Evolutionary conservation across 345 rosid genomes (phyloP).

Genomic region (Populus nigra): DNA sequence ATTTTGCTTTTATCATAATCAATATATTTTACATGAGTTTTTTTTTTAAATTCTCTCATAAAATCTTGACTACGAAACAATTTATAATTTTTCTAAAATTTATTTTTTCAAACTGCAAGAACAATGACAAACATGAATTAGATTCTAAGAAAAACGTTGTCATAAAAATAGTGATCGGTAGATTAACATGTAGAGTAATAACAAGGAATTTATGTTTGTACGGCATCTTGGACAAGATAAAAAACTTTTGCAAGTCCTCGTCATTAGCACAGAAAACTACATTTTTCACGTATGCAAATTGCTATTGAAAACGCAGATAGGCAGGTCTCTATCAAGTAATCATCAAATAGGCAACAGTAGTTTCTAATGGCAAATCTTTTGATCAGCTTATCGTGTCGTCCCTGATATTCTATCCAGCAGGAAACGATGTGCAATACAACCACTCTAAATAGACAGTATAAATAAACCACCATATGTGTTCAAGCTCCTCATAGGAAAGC

Average conservation of each 20-base stretch:
- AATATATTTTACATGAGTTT: too few relatives aligned
- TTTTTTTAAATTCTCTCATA: too few relatives aligned
- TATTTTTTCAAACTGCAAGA: too few relatives aligned
- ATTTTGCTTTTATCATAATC: too few relatives aligned
- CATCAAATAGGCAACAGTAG: background rate
- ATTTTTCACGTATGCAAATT: background rate
- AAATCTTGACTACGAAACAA: too few relatives aligned
- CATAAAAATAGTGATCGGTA: background rate
- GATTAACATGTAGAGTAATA: background rate
- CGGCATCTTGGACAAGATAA: too few relatives aligned
- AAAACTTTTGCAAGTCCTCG: background rate
- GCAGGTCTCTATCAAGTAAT: background rate
- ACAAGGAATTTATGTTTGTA: background rate
- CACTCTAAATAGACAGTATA: conserved; percentile 18
- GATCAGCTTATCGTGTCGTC: background rate
- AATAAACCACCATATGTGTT: conserved; percentile 15
- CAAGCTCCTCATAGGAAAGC: conserved; percentile 11
- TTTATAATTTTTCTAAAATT: too few relatives aligned
- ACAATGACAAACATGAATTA: too few relatives aligned
- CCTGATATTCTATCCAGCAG: background rate
- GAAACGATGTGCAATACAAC: background rate
- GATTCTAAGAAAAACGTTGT: too few relatives aligned
- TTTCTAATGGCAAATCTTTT: background rate
- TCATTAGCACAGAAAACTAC: background rate
- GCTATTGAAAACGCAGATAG: background rate